phyloP scores from a whole-genome alignment of 2,329 filamentous ascomycete genomes.

The Berkeleyomyces basicola region DNA sequence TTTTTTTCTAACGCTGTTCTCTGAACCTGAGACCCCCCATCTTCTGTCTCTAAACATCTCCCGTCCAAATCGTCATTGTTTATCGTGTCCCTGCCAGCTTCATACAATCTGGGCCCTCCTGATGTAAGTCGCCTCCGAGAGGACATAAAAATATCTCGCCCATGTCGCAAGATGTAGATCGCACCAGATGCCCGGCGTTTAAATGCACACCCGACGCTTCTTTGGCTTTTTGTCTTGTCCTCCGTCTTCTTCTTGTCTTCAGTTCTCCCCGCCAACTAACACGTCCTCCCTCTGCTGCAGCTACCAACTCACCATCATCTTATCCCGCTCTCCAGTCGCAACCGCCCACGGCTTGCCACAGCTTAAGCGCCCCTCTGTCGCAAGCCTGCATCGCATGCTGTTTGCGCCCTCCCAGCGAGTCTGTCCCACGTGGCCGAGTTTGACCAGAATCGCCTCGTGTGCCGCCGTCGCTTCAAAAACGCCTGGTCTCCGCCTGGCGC shows the following conservation, averaged over 20 bases:
- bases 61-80: neutral
- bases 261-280: neutral
- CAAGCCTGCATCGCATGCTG: neutral
- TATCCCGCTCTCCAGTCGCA: neutral
- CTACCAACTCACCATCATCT: neutral
- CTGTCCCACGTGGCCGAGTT: neutral
- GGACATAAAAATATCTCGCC: neutral
- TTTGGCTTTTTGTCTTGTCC: neutral
- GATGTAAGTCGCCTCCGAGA: neutral
- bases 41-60: neutral
- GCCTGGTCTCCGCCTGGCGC: neutral
- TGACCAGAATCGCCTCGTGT: neutral
- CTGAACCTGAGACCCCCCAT: neutral
- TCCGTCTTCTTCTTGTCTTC: neutral
- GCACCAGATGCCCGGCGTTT: neutral
- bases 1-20: neutral
- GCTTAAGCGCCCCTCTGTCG: neutral
- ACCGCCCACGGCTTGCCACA: slow-evolving; percentile 3
- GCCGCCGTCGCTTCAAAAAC: neutral
- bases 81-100: neutral
- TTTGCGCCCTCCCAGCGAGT: neutral
- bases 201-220: neutral
- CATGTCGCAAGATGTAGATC: neutral
- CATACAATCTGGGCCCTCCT: neutral
- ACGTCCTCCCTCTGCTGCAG: neutral